These are phyloP conservation scores for Phytophthora tentaculata DNA, from an alignment of 352 stramenopile species.

Conservation along the genomic window DNA sequence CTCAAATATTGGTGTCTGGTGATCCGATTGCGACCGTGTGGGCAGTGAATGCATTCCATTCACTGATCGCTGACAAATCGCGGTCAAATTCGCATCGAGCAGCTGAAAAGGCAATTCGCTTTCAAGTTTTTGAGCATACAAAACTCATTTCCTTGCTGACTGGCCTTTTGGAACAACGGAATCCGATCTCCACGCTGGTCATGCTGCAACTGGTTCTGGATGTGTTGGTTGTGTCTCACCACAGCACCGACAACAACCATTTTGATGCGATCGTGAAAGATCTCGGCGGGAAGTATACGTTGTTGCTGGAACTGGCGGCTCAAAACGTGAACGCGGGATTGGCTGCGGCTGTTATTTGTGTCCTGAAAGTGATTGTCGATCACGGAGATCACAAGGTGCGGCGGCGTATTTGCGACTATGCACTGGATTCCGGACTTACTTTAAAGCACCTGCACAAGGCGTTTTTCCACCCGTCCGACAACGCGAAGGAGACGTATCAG, in stretches of 20 bases:
- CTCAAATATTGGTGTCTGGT: conserved; percentile 56
- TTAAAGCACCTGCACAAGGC: conserved; percentile 66
- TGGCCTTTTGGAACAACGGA: conserved; percentile 54
- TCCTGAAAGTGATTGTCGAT: conserved; percentile 79
- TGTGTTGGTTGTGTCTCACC: conserved; percentile 59
- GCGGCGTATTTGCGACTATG: conserved; percentile 74
- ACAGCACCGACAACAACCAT: conserved; percentile 78
- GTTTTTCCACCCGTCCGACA: conserved; percentile 68
- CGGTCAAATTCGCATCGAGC: conserved; percentile 44
- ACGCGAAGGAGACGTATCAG: conserved; percentile 72
- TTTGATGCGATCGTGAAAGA: conserved; percentile 77
- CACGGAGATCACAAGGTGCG: conserved; percentile 64
- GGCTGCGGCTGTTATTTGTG: conserved; percentile 56
- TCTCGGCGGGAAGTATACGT: conserved; percentile 52
- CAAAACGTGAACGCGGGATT: conserved; percentile 63
- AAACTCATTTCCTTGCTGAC: conserved; percentile 66
- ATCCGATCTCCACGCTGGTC: conserved; percentile 58
- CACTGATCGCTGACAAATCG: conserved; percentile 60
- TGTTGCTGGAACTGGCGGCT: conserved; percentile 58
- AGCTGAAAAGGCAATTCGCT: conserved; percentile 63
- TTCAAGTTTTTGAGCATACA: conserved; percentile 67
- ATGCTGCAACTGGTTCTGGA: conserved; percentile 73
- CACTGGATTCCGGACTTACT: conserved; percentile 66
- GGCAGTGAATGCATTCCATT: conserved; percentile 70
- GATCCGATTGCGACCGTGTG: conserved; percentile 64